A percentile compares a stretch with the other conserved stretches of the same genome.
Conservation (phyloP, 306 rosid species). For the barrel medic (Medicago truncatula) region MtrunA17r5.0-ANR NC_053047.1:34193001-34193500, state of each 20-base stretch:
- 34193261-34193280: no score
- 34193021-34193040: no score
- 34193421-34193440: not conserved
- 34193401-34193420: not conserved
- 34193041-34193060: no score
- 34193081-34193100: no score
- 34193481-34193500: not conserved
- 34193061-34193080: no score
- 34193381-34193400: not conserved
- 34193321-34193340: no score
- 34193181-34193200: not conserved
- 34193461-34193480: not conserved
- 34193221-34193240: slow-evolving; percentile 4
- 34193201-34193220: not conserved
- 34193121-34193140: not conserved
- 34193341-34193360: not conserved
- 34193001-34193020: no score
- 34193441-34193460: not conserved
- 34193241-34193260: not conserved
- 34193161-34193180: not conserved
- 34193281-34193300: no score
- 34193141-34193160: no score
- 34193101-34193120: not conserved
- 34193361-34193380: not conserved
- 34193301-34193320: no score